Percentiles rank a stretch among this genome's conserved stretches.
These are phyloP conservation scores for Sarocladium brachiariae DNA, from an alignment of 2,329 filamentous ascomycete genomes.

Conservation along the genomic window DNA sequence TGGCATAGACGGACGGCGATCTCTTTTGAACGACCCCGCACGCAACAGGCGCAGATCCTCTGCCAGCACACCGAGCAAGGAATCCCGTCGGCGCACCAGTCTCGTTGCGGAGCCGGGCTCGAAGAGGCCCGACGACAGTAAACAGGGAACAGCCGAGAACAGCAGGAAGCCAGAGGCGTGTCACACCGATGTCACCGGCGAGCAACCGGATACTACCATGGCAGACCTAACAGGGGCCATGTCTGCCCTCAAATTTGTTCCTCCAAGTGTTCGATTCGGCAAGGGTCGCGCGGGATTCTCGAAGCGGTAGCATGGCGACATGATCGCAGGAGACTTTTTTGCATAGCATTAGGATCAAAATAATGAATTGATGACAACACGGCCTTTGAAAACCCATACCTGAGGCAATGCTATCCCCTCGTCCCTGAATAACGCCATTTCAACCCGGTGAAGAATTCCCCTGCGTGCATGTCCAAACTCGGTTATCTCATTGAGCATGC, in stretches of 20 bases:
- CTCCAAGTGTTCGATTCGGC: constrained; percentile 60
- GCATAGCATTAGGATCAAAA: constrained; percentile 8
- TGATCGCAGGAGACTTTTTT: not conserved
- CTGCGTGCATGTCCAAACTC: not conserved
- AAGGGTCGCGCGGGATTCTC: constrained; percentile 48
- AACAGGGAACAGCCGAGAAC: constrained; percentile 10
- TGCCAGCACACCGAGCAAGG: constrained; percentile 24
- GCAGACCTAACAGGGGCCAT: constrained; percentile 59
- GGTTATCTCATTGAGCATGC: not conserved
- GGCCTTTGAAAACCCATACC: constrained; percentile 9
- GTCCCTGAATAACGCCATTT: not conserved
- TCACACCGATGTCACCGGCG: constrained; percentile 14
- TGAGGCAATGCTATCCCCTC: not conserved
- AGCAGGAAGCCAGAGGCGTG: constrained; percentile 13
- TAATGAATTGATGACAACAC: constrained; percentile 7
- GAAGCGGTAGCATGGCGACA: constrained; percentile 28
- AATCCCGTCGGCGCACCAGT: constrained; percentile 25
- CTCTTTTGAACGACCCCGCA: constrained; percentile 61
- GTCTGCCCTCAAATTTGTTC: constrained; percentile 66
- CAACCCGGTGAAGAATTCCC: not conserved
- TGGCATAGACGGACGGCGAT: constrained; percentile 79
- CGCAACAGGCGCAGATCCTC: constrained; percentile 40
- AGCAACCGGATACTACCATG: constrained; percentile 44
- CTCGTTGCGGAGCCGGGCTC: constrained; percentile 19
- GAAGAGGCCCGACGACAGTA: not conserved